Evolutionary conservation across 352 stramenopile species (phyloP).

Genomic region (Stramenopiles sp.): DNA sequence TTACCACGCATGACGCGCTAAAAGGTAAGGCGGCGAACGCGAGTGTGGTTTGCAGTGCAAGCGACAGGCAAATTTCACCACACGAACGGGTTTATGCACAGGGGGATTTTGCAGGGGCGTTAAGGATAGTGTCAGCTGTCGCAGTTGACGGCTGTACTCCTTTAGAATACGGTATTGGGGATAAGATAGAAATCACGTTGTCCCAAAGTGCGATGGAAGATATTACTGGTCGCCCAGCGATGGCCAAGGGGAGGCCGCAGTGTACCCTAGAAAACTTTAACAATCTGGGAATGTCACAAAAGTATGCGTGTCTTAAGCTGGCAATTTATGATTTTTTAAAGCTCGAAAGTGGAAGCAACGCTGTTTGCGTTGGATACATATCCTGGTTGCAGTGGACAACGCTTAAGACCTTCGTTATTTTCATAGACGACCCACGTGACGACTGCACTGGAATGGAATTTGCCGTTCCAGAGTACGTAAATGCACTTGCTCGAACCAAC

Average conservation of each 20-base stretch:
- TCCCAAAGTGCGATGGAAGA: not conserved
- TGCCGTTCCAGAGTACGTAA: not conserved
- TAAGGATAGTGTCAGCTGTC: not conserved
- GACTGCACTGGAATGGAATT: not conserved
- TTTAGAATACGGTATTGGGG: not conserved
- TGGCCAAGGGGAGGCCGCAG: not conserved
- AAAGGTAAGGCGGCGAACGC: not conserved
- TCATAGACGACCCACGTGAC: not conserved
- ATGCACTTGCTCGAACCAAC: not conserved
- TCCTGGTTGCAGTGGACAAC: not conserved
- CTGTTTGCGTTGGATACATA: slow-evolving; percentile 1
- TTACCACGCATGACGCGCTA: not conserved
- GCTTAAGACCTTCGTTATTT: not conserved
- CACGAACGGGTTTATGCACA: not conserved
- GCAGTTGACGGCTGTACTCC: not conserved
- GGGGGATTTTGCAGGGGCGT: not conserved
- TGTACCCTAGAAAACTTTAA: not conserved
- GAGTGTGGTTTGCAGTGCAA: not conserved
- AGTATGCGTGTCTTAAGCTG: not conserved
- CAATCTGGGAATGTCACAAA: not conserved
- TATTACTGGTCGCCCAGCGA: not conserved
- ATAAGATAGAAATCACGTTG: not conserved
- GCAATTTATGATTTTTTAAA: not conserved
- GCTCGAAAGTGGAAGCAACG: not conserved
- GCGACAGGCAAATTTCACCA: not conserved